A percentile compares a stretch with the other conserved stretches of the same genome.
Evolutionary conservation across 345 rosid species (phyloP).

Genomic region (Zanthoxylum bungeanum): DNA sequence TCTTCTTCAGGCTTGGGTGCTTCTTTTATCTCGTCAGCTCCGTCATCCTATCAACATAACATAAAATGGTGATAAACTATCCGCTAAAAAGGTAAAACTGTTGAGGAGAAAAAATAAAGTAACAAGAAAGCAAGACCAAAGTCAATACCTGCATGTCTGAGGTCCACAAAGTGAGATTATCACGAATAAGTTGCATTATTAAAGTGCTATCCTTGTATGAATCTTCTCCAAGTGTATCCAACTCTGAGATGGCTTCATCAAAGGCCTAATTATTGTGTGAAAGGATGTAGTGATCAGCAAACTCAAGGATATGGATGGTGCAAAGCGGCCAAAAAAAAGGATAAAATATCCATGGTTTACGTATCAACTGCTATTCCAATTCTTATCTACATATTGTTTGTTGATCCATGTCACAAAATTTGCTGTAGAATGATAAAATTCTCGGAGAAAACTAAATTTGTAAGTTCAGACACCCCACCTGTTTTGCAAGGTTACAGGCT

Average conservation of each 20-base stretch:
- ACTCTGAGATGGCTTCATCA: slow-evolving; percentile 36
- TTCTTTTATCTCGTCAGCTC: slow-evolving; percentile 46
- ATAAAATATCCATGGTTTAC: not conserved
- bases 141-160: slow-evolving; percentile 35
- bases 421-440: not conserved
- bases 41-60: slow-evolving; percentile 32
- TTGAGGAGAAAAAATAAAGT: not conserved
- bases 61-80: slow-evolving; percentile 9
- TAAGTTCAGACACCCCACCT: slow-evolving; percentile 29
- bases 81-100: not conserved
- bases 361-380: not conserved
- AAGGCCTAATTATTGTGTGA: slow-evolving; percentile 21
- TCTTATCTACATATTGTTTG: not conserved
- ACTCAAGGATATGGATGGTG: not conserved
- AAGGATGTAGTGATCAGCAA: not conserved
- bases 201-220: slow-evolving; percentile 39
- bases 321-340: not conserved
- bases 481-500: slow-evolving; percentile 75
- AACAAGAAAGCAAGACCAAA: not conserved
- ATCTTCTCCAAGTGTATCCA: slow-evolving; percentile 36
- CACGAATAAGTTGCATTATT: slow-evolving; percentile 38
- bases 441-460: not conserved
- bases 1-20: slow-evolving; percentile 39
- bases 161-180: slow-evolving; percentile 37
- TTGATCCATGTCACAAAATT: not conserved